phyloP scores from a whole-genome alignment of 768 basidiomycete species.

The Lyophyllum shimeji region DNA sequence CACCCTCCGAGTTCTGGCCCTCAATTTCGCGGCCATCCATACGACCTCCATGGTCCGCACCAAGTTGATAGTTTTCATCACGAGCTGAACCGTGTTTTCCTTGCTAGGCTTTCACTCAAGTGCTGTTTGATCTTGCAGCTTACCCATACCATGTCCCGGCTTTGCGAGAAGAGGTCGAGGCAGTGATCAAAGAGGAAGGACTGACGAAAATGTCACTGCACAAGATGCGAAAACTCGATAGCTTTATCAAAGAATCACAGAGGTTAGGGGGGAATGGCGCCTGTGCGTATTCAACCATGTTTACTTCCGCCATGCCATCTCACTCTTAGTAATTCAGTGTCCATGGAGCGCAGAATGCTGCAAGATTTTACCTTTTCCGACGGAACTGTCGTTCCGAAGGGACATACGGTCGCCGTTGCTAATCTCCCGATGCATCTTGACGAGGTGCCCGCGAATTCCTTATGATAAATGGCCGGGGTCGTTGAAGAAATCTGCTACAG shows the following conservation, averaged over 20 bases:
- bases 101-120: conserved; percentile 35
- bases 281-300: conserved; percentile 20
- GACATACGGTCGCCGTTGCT: conserved; percentile 16
- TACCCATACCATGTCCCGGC: conserved; percentile 29
- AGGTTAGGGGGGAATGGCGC: conserved; percentile 25
- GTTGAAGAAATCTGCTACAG: not conserved
- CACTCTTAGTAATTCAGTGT: not conserved
- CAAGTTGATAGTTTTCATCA: not conserved
- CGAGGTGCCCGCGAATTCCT: not conserved
- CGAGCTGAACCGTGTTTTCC: not conserved
- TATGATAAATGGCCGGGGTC: not conserved
- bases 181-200: conserved; percentile 32
- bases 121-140: conserved; percentile 35
- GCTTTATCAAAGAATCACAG: conserved; percentile 42
- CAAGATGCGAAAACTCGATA: conserved; percentile 43
- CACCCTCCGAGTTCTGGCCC: not conserved
- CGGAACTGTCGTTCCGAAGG: conserved; percentile 19
- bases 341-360: conserved; percentile 18
- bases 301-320: not conserved
- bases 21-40: conserved; percentile 40
- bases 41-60: conserved; percentile 35
- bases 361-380: conserved; percentile 26
- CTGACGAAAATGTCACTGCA: conserved; percentile 35
- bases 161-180: conserved; percentile 43
- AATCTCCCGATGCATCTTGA: conserved; percentile 8